Percentiles rank a stretch among this genome's conserved stretches.
Evolutionary conservation across 805 yeast species (phyloP).

Genomic region (Saturnispora silvae): DNA sequence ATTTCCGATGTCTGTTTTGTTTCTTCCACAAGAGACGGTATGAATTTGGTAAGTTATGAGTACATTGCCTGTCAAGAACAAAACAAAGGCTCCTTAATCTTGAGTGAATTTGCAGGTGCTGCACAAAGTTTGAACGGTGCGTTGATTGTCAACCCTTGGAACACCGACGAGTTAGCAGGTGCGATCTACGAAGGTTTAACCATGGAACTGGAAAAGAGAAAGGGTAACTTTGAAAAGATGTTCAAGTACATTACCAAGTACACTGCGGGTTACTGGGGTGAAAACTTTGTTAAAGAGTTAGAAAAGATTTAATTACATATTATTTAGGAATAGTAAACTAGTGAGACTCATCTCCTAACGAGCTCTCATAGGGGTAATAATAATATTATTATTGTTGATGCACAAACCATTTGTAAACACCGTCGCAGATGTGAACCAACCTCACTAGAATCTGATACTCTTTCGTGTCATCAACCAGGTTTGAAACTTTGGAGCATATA

Average conservation of each 20-base stretch:
- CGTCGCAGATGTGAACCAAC: no score
- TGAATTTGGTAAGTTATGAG: slow-evolving; percentile 94
- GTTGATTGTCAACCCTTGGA: slow-evolving; percentile 94
- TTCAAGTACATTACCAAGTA: slow-evolving; percentile 84
- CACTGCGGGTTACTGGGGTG: slow-evolving; percentile 96
- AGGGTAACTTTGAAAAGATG: slow-evolving; percentile 69
- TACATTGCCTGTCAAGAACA: slow-evolving; percentile 88
- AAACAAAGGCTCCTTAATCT: slow-evolving; percentile 73
- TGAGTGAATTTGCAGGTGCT: slow-evolving; percentile 98
- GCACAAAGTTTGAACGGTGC: slow-evolving; percentile 96
- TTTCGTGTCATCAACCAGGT: no score
- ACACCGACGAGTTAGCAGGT: slow-evolving; percentile 83
- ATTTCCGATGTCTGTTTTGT: slow-evolving; percentile 87
- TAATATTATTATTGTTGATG: no score
- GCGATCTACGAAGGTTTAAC: slow-evolving; percentile 83
- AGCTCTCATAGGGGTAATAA: not conserved
- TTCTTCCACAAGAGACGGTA: slow-evolving; percentile 93
- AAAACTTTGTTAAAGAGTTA: slow-evolving; percentile 83
- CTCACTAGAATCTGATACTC: no score
- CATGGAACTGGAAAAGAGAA: slow-evolving; percentile 69
- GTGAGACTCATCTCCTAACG: not conserved
- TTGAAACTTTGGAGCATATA: no score
- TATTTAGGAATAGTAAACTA: not conserved
- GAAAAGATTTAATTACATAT: slow-evolving; percentile 11
- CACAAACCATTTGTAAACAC: slow-evolving; percentile 10